Conservation (phyloP, 1,284 basidiomycete genomes). For the Austroboletus niveus region DNA sequence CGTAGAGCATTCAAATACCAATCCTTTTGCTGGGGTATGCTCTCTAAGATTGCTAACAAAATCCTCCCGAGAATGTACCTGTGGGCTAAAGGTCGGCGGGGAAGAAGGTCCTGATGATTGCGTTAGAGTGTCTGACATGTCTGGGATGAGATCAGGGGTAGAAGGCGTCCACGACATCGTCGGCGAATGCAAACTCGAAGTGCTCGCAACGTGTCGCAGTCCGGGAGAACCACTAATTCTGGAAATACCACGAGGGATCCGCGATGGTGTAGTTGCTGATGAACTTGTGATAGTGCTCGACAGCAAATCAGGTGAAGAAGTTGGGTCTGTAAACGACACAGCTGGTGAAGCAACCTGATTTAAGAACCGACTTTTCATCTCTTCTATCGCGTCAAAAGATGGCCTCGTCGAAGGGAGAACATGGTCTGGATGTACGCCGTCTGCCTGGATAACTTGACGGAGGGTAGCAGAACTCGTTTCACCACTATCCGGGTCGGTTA, state of each 20-base stretch:
- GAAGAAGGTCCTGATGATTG: slow-evolving; percentile 58
- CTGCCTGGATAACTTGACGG: slow-evolving; percentile 4
- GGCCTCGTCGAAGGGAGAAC: slow-evolving; percentile 32
- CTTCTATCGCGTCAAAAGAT: slow-evolving; percentile 54
- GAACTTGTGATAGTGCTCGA: slow-evolving; percentile 12
- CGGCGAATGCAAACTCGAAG: slow-evolving; percentile 31
- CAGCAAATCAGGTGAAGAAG: slow-evolving; percentile 10
- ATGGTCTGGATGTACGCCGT: slow-evolving; percentile 13
- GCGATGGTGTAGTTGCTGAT: slow-evolving; percentile 22
- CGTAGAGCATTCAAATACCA: slow-evolving; percentile 6
- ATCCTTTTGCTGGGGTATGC: slow-evolving; percentile 2
- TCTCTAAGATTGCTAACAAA: slow-evolving; percentile 11
- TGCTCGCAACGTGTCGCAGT: slow-evolving; percentile 27
- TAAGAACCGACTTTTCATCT: slow-evolving; percentile 63
- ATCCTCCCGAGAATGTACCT: slow-evolving; percentile 11
- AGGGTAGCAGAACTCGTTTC: slow-evolving; percentile 4
- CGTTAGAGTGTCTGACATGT: slow-evolving; percentile 56
- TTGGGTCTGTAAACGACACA: slow-evolving; percentile 20
- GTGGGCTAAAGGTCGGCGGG: slow-evolving; percentile 43
- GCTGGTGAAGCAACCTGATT: slow-evolving; percentile 34
- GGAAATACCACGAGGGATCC: slow-evolving; percentile 30
- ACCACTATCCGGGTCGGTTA: slow-evolving; percentile 1
- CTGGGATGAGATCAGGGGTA: slow-evolving; percentile 61
- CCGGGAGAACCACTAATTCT: slow-evolving; percentile 25
- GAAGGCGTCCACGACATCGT: slow-evolving; percentile 38